These are phyloP conservation scores for Sordariomycetes sp. DNA, from an alignment of 2,329 filamentous ascomycete species.

Conservation along the genomic window DNA sequence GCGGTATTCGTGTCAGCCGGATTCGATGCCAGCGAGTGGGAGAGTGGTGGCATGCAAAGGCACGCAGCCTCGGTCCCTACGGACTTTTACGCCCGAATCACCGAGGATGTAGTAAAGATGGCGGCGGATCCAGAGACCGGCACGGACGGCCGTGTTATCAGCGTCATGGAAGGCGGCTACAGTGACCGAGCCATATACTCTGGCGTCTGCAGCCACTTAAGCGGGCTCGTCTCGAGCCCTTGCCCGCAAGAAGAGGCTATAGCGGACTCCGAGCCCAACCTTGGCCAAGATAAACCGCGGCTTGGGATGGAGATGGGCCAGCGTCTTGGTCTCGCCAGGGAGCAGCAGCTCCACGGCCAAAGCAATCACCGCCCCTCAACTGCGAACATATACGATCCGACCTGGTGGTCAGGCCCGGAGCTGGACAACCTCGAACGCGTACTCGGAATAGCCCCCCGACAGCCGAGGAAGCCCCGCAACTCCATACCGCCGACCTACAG, in stretches of 20 bases:
- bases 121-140: constrained; percentile 68
- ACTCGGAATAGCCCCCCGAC: constrained; percentile 35
- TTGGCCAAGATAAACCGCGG: constrained; percentile 16
- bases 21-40: constrained; percentile 95
- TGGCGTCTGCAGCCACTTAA: constrained; percentile 81
- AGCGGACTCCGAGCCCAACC: constrained; percentile 15
- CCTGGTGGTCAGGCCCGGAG: constrained; percentile 59
- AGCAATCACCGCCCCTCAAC: constrained; percentile 10
- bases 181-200: constrained; percentile 84
- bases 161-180: constrained; percentile 91
- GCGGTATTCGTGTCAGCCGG: constrained; percentile 93
- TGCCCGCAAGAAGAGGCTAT: constrained; percentile 18
- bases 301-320: constrained; percentile 49
- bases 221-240: constrained; percentile 59
- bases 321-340: constrained; percentile 24
- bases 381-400: constrained; percentile 45
- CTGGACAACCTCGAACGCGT: constrained; percentile 61
- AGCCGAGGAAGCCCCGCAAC: constrained; percentile 41
- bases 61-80: constrained; percentile 95
- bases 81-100: constrained; percentile 88
- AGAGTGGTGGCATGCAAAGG: constrained; percentile 84
- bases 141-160: constrained; percentile 78
- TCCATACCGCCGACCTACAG: constrained; percentile 63
- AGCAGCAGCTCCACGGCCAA: not conserved
- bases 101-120: constrained; percentile 71